Evolutionary conservation across 2,329 filamentous ascomycete genomes (phyloP), one percentile per base, ranked within the genome.

Genomic region (Aureobasidium pullulans): DNA sequence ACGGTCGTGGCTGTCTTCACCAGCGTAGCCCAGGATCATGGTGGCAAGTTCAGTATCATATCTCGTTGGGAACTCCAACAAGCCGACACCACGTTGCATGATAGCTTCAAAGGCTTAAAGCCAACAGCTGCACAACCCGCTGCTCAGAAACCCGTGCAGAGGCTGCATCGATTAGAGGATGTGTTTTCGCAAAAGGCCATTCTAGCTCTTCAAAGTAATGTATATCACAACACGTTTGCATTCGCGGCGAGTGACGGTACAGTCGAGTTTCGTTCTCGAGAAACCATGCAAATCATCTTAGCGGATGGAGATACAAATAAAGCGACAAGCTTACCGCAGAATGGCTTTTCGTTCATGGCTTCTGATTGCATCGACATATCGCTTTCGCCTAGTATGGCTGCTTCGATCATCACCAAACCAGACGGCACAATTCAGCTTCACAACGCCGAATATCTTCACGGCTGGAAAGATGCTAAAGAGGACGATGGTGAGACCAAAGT

Each of bases 41-140:
- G 64, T 15, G 34, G 47, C 60, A 29, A 73, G 68, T 19, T 28
- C 69, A 96, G 86, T 65, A 82, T 92, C 42, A 79, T 97, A 62
- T 86, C 90, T 63, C 83, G 88, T 62, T 97, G 93, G 93, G 87
- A 94, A 65, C 71, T 93, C 9, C 79, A 81, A 34, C 84, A 88
- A 34, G 52, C 64, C 29, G 64, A 63, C 15, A 65, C 65, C 2
- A 64, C 60, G 0, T 60, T 72, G 6, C 69, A 74, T 37, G 71
- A 71, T 13, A 68, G 69, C 19, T 77, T 76, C 62, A 66, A 69
- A 23, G 69, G 68, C 44, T 64, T 71, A 39, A 72, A 69, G 52
- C 34, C 57, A 15, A 50, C 53, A 29, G 44, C 36, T 23, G 29
- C 39, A 4, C 61, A 63, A 58, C 61, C 34, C 65, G 62, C 39